These are phyloP conservation scores for Aspergillus pseudonomiae DNA, from an alignment of 2,329 filamentous ascomycete species.

Conservation along the genomic window DNA sequence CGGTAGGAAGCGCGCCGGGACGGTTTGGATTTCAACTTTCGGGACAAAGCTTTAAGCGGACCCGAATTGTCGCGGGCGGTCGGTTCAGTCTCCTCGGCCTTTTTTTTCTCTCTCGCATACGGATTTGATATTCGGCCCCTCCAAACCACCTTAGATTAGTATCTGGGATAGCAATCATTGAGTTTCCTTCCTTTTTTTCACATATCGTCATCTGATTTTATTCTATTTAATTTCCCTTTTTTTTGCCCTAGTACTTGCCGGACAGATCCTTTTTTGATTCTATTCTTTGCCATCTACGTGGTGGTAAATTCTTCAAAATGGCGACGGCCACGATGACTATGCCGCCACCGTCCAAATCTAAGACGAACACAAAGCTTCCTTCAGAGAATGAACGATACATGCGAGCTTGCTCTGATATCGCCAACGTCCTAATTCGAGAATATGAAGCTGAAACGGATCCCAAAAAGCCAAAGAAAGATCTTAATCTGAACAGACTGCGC, in stretches of 20 bases:
- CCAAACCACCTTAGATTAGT: neutral
- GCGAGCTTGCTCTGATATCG: conserved; percentile 93
- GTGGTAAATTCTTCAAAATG: conserved; percentile 49
- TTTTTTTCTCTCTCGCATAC: neutral
- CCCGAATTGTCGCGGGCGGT: conserved; percentile 34
- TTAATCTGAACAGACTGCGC: conserved; percentile 89
- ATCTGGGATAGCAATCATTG: neutral
- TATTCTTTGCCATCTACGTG: neutral
- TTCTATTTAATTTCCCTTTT: neutral
- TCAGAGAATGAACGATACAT: conserved; percentile 95
- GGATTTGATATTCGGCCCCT: neutral
- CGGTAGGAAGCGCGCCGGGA: conserved; percentile 26
- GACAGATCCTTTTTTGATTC: neutral
- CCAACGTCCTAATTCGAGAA: conserved; percentile 90
- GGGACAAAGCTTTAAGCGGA: conserved; percentile 44
- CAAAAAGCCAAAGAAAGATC: conserved; percentile 74
- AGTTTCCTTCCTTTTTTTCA: neutral
- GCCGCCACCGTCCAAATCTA: conserved; percentile 57
- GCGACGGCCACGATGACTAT: conserved; percentile 65
- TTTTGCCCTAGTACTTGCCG: neutral
- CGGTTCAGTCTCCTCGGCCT: conserved; percentile 27
- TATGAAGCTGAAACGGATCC: conserved; percentile 79
- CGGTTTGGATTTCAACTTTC: conserved; percentile 32
- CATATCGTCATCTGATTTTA: neutral
- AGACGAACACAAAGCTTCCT: conserved; percentile 75